Evolutionary conservation across 2,329 filamentous ascomycete genomes (phyloP), one percentile per base, ranked within the genome.

Genomic region (Trichoderma harzianum): DNA sequence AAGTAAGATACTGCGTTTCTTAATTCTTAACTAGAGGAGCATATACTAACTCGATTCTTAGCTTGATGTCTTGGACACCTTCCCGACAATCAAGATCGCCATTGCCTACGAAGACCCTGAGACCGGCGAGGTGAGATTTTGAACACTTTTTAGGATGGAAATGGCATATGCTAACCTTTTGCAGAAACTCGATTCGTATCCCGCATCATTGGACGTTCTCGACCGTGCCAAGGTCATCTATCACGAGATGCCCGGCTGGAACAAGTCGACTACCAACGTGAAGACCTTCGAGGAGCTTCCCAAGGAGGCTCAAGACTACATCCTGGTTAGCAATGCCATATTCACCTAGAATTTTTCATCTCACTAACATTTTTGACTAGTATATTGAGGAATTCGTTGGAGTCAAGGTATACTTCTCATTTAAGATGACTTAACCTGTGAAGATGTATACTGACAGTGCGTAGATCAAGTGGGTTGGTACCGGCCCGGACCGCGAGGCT

Each of bases 61-160:
- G 74, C 77, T 78, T 60, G 75, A 76, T 67, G 86, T 94, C 47
- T 85, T 94, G 18, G 92, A 94, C 79, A 88, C 88, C 36, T 94
- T 97, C 79, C 85, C 88, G 11, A 90, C 89, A 77, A 87, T 97
- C 82, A 92, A 94, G 80, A 85, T 93, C 65, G 92, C 92, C 21
- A 88, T 92, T 16, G 90, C 88, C 2, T 97, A 97, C 83, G 86
- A 85, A 76, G 79, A 77, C 61, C 75, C 80, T 10, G 70, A 71
- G 26, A 73, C 74, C 71, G 78, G 78, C 72, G 73, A 79, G 72
- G 76, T 77, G 51, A 74, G 78, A 28, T 53, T 69, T 7, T 32
- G 72, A 71, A 71, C 73, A 74, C n/a, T 30, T 16, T 28, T 7
- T 39, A 39, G 18, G 16, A 62, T 63, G 36, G 60, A 34, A 11